Base-by-base conservation (phyloP, 768 basidiomycete species). In the Pisolithus albus region DNA sequence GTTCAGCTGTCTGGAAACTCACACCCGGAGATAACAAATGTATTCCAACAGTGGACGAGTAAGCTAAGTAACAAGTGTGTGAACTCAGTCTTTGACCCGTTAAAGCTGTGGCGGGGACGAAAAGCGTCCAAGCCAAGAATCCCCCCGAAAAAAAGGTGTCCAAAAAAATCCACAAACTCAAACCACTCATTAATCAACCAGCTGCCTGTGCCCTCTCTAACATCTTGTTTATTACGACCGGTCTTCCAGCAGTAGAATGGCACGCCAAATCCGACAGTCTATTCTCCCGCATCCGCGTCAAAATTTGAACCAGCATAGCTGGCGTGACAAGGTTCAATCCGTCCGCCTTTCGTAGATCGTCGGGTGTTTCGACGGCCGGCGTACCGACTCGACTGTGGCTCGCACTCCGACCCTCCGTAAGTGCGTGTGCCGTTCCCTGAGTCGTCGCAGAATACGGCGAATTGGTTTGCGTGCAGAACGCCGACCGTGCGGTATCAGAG, bases 201-300 rank as follows among this genome's bases (percentile, higher is more conserved):
- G 75, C 82, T 21, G 81, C 82, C 59, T 86, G 84, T 4, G 83
- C 75, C 64, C 86, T 74, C 64, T 87, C 87, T 59, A 89, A 62
- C 70, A 84, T 75, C 68, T 85, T 86, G 65, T 89, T 88, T 6
- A 87, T 75, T 1, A 75, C 78, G 23, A 77, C 68, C 0, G 79
- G 75, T 36, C 80, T 66, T 15, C 76, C 79, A 47, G 64, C 72
- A 37, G 75, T 61, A 7, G 75, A 70, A 58, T 77, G 76, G 34
- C 34, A 13, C 0, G 78, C 69, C 55, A 82, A 54, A 64, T 88
- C 84, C 46, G 74, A 72, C 62, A 84, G 53, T 61, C 78, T 75
- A 43, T 67, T 71, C 65, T 87, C 85, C 56, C 86, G 75, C 86
- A 91, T 90, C 57, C 72, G 73, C 53, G 75, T 58, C 64, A 91